Conservation (phyloP, 2,329 filamentous ascomycete species). For the Rhynchosporium graminicola region DNA sequence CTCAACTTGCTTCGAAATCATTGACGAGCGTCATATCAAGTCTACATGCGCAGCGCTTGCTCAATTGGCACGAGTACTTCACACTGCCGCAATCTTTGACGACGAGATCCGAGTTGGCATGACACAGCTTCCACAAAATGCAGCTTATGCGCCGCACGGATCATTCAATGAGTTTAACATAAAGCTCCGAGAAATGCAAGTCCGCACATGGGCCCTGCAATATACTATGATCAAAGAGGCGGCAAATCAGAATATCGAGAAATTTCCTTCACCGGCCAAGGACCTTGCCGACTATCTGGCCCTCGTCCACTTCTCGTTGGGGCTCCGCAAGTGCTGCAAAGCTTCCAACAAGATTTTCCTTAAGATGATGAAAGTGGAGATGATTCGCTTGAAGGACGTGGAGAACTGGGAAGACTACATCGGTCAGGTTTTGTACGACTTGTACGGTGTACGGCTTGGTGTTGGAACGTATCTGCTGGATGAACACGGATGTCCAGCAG, state of each 20-base stretch:
- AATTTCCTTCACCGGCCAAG: slow-evolving; percentile 67
- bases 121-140: slow-evolving; percentile 57
- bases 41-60: slow-evolving; percentile 72
- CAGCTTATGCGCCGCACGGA: slow-evolving; percentile 46
- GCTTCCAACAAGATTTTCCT: slow-evolving; percentile 84
- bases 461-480: slow-evolving; percentile 64
- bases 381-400: slow-evolving; percentile 73
- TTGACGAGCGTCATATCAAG: slow-evolving; percentile 77
- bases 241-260: slow-evolving; percentile 63
- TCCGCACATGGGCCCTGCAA: slow-evolving; percentile 84
- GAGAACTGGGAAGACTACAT: slow-evolving; percentile 86
- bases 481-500: slow-evolving; percentile 78
- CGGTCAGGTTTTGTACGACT: slow-evolving; percentile 79
- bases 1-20: slow-evolving; percentile 73
- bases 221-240: slow-evolving; percentile 79
- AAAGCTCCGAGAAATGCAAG: slow-evolving; percentile 82
- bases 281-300: slow-evolving; percentile 79
- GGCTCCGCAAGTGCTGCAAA: slow-evolving; percentile 83
- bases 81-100: slow-evolving; percentile 78
- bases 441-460: slow-evolving; percentile 78
- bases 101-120: slow-evolving; percentile 83
- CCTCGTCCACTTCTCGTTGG: slow-evolving; percentile 79
- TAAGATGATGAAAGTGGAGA: slow-evolving; percentile 83
- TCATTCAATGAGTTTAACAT: slow-evolving; percentile 60
- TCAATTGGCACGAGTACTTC: slow-evolving; percentile 71